Evolutionary conservation across 2,329 filamentous ascomycete genomes (phyloP).

Genomic region (Pseudomassariella vexata): DNA sequence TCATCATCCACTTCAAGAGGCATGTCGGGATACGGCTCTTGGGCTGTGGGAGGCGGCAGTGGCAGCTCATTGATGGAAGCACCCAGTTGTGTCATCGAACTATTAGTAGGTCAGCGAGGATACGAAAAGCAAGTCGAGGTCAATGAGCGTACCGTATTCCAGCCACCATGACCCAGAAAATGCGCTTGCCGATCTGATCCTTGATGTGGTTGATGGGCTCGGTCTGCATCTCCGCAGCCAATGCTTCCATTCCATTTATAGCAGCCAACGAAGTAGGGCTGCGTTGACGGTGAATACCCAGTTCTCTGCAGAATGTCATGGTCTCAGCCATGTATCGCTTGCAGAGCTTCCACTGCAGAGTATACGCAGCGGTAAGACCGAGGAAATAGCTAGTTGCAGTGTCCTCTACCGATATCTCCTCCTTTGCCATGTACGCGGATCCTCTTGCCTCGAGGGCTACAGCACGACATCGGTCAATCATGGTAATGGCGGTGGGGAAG

Average conservation of each 20-base stretch:
- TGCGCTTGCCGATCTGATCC: constrained; percentile 67
- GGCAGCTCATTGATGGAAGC: constrained; percentile 65
- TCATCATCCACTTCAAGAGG: constrained; percentile 81
- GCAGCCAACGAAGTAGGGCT: constrained; percentile 25
- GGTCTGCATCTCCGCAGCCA: constrained; percentile 29
- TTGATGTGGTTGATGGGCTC: constrained; percentile 62
- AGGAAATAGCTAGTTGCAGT: constrained; percentile 74
- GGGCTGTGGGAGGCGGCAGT: constrained; percentile 70
- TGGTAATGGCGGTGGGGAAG: constrained; percentile 62
- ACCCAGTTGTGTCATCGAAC: constrained; percentile 73
- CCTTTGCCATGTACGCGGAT: constrained; percentile 35
- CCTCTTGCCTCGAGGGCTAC: constrained; percentile 65
- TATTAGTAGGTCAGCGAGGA: too few species aligned
- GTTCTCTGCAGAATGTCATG: constrained; percentile 60
- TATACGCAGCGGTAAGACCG: constrained; percentile 61
- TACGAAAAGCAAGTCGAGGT: too few species aligned
- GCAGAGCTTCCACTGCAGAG: constrained; percentile 60
- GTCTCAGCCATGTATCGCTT: constrained; percentile 69
- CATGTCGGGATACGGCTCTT: constrained; percentile 70
- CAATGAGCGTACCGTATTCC: constrained; percentile 53
- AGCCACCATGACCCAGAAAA: constrained; percentile 81
- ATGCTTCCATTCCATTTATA: constrained; percentile 20
- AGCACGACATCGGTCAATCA: constrained; percentile 66
- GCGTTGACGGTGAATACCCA: constrained; percentile 59
- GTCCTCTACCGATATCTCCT: constrained; percentile 51